phyloP scores from a whole-genome alignment of 352 stramenopile genomes.

The Peronospora destructor region DNA sequence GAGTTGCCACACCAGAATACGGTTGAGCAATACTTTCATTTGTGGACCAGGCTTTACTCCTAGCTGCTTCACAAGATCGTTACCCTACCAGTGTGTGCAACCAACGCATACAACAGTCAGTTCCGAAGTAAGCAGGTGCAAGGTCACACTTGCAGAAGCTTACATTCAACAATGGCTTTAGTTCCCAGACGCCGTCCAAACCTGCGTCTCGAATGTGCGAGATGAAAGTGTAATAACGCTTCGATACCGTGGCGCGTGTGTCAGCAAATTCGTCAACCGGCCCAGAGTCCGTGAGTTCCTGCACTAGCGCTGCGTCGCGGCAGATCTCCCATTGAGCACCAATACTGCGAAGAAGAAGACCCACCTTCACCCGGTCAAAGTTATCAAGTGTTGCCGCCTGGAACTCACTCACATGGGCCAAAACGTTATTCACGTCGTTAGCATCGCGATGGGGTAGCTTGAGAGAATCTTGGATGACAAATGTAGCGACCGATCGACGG shows the following conservation, averaged over 20 bases:
- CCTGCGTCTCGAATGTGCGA: constrained; percentile 20
- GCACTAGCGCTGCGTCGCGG: constrained; percentile 41
- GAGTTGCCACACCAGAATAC: constrained; percentile 57
- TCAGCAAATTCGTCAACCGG: constrained; percentile 5
- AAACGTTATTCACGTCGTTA: constrained; percentile 55
- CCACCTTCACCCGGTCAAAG: constrained; percentile 48
- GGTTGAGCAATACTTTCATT: constrained; percentile 54
- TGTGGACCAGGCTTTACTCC: constrained; percentile 48
- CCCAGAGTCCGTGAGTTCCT: constrained; percentile 36
- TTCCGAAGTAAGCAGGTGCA: neutral
- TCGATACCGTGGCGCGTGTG: constrained; percentile 12
- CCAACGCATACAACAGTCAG: constrained; percentile 7
- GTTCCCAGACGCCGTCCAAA: constrained; percentile 46
- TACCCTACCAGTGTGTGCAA: constrained; percentile 34
- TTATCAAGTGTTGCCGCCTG: constrained; percentile 11
- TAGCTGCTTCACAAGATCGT: constrained; percentile 58
- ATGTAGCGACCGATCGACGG: constrained; percentile 32
- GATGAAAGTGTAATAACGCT: constrained; percentile 39
- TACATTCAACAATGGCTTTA: constrained; percentile 71
- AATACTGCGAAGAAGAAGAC: constrained; percentile 52
- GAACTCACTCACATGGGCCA: constrained; percentile 35
- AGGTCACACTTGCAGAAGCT: constrained; percentile 4
- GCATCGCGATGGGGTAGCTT: constrained; percentile 59
- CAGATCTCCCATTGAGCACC: constrained; percentile 54
- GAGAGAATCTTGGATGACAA: constrained; percentile 57